Evolutionary conservation across 306 rosid species (phyloP).

Genomic region (Medicago arabica): DNA sequence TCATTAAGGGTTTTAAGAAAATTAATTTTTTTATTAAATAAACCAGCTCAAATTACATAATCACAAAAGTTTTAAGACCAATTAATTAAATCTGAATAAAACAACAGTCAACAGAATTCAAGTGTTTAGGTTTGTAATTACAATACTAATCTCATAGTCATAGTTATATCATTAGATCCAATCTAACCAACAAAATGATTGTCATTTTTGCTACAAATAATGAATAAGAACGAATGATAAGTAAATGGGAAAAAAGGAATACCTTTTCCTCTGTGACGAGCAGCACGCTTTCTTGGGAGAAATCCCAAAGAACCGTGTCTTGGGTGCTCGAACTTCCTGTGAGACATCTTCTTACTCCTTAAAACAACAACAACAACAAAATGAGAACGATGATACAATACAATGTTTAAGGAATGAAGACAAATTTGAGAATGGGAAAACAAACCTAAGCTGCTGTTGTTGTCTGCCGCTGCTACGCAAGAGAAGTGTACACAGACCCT

Average conservation of each 20-base stretch:
- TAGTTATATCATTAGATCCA: neutral
- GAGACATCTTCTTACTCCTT: conserved; percentile 68
- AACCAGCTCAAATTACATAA: neutral
- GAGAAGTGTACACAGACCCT: too few species aligned
- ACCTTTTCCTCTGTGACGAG: conserved; percentile 90
- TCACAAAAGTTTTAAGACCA: too few species aligned
- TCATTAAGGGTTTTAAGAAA: too few species aligned
- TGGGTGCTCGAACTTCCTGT: conserved; percentile 92
- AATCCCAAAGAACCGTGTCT: conserved; percentile 90
- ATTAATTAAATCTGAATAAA: too few species aligned
- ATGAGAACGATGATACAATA: neutral
- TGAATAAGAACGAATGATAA: too few species aligned
- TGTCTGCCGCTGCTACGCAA: too few species aligned
- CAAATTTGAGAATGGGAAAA: too few species aligned
- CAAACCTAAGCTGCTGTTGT: too few species aligned
- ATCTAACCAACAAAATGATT: neutral
- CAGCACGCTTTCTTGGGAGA: conserved; percentile 87
- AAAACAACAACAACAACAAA: neutral
- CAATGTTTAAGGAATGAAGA: neutral
- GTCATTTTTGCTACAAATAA: neutral
- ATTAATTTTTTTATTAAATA: too few species aligned
- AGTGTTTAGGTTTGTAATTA: too few species aligned
- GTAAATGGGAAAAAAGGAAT: neutral
- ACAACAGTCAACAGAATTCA: too few species aligned
- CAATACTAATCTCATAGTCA: too few species aligned